These are phyloP conservation scores for Arthrobotrys musiformis DNA, from an alignment of 2,329 filamentous ascomycete genomes.

Conservation along the genomic window DNA sequence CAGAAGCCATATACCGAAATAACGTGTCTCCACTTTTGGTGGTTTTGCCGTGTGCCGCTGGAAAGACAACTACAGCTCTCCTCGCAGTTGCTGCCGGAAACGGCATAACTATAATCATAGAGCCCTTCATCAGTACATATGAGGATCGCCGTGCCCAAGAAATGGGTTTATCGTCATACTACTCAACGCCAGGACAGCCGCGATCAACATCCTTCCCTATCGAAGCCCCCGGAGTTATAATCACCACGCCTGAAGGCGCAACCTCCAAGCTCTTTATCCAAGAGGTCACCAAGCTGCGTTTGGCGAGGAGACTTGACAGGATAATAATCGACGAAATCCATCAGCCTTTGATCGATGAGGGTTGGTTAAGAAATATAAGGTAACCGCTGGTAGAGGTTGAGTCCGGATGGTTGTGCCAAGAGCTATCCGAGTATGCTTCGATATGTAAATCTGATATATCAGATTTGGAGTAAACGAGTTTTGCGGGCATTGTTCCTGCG, in stretches of 20 bases:
- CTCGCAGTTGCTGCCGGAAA: background rate
- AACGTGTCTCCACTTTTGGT: conserved; percentile 4
- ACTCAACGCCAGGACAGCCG: background rate
- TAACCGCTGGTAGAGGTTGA: too few species aligned
- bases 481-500: background rate
- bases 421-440: too few species aligned
- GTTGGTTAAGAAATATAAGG: too few species aligned
- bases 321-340: conserved; percentile 19
- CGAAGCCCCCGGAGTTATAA: background rate
- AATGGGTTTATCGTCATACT: background rate
- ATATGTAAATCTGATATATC: too few species aligned
- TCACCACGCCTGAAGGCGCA: conserved; percentile 7
- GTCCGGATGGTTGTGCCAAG: too few species aligned
- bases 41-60: background rate
- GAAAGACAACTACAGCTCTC: background rate
- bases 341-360: conserved; percentile 7
- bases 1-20: background rate
- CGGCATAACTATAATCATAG: conserved; percentile 3
- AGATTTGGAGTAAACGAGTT: too few species aligned
- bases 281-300: background rate
- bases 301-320: background rate
- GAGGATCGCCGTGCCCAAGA: background rate
- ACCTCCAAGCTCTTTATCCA: background rate
- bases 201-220: background rate
- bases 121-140: conserved; percentile 8